Evolutionary conservation across 2,329 filamentous ascomycete species (phyloP).

Genomic region (Pseudohalonectria lignicola): DNA sequence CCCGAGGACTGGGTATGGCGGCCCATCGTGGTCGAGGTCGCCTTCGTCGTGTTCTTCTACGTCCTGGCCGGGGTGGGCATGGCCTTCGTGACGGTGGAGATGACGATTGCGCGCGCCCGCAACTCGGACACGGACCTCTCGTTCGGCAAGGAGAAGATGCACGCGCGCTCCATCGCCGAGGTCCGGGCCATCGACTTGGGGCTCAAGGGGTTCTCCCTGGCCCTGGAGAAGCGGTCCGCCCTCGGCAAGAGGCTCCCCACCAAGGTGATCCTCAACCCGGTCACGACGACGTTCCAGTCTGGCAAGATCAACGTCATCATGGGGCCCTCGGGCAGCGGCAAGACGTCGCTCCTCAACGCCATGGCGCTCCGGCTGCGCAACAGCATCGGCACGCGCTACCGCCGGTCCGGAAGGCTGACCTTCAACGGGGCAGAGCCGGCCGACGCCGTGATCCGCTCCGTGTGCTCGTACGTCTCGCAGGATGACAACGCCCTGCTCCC

Average conservation of each 20-base stretch:
- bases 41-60: conserved; percentile 54
- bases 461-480: conserved; percentile 69
- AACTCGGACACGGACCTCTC: conserved; percentile 50
- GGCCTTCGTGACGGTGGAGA: conserved; percentile 54
- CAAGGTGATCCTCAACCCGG: conserved; percentile 54
- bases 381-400: conserved; percentile 51
- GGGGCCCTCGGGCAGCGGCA: conserved; percentile 69
- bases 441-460: conserved; percentile 55
- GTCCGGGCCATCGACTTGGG: conserved; percentile 53
- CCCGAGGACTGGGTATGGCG: conserved; percentile 55
- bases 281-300: conserved; percentile 56
- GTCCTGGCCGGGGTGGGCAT: conserved; percentile 49
- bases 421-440: conserved; percentile 63
- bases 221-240: conserved; percentile 48
- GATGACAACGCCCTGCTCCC: conserved; percentile 67
- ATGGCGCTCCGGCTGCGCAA: conserved; percentile 43
- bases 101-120: conserved; percentile 56
- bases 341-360: conserved; percentile 63
- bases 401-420: conserved; percentile 46
- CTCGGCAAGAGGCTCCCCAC: conserved; percentile 38
- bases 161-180: conserved; percentile 34
- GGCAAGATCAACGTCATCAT: conserved; percentile 47
- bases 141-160: conserved; percentile 61
- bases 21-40: conserved; percentile 52
- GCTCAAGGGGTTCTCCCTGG: conserved; percentile 52